Evolutionary conservation across 2,329 filamentous ascomycete species (phyloP), one percentile per base, ranked within the genome.

Genomic region (Stromatinia cepivora): DNA sequence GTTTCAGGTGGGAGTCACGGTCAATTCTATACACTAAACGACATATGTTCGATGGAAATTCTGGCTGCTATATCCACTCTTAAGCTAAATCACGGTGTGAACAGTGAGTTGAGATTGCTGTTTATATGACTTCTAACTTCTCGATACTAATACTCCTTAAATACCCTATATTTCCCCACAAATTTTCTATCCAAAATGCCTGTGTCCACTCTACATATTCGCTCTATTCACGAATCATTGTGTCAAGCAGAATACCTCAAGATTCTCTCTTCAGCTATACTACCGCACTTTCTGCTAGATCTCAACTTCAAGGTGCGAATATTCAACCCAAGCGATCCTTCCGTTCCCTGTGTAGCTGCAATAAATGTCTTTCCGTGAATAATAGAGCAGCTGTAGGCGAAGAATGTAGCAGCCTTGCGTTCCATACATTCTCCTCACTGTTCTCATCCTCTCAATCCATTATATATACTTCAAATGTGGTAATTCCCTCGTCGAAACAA

Each of bases 401-500:
- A 11, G 17, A 28, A 4, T 7, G 15, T 13, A 22, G n/a, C 5
- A n/a, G 22, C 34, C 10, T 53, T 28, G 25, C 5, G 13, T 3
- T 28, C 11, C 50, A 28, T 17, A n/a, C n/a, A 39, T n/a, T 17
- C 36, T n/a, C 31, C 6, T 11, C n/a, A 9, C 22, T 48, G 22
- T 28, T 58, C 9, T 6, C 36, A 25, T 1, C 36, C 36, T 59
- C 8, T 4, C 9, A 11, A 1, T 3, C n/a, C 7, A 22, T 13
- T 15, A 5, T 5, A 10, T 3, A 45, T 42, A 17, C 36, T 45
- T 45, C 1, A 7, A 5, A 20, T 20, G 8, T 1, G 20, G 4
- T 15, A 20, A 0, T 5, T 28, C 13, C 17, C 1, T 20, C 1
- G 6, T 4, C 4, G 3, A 59, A 45, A 22, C 2, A 6, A 2